Evolutionary conservation across 2,329 filamentous ascomycete genomes (phyloP).

Genomic region (Arthrobotrys megalospora): DNA sequence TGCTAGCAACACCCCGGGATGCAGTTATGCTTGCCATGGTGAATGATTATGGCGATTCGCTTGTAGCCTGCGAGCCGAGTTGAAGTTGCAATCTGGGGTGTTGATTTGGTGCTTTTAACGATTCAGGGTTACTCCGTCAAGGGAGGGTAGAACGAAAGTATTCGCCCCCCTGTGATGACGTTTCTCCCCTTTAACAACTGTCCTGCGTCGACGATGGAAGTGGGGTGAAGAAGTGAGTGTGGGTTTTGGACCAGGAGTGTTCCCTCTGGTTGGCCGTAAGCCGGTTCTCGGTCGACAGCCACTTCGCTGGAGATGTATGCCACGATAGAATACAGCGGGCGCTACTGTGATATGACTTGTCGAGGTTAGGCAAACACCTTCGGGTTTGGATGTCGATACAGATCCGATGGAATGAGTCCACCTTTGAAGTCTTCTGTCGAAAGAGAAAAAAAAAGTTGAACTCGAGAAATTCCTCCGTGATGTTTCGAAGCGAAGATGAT

Average conservation of each 20-base stretch:
- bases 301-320: constrained; percentile 41
- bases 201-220: constrained; percentile 49
- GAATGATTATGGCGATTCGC: constrained; percentile 22
- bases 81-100: neutral
- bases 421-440: constrained; percentile 1
- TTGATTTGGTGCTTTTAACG: constrained; percentile 33
- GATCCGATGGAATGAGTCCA: constrained; percentile 1
- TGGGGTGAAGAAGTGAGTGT: constrained; percentile 40
- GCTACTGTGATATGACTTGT: constrained; percentile 54
- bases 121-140: constrained; percentile 60
- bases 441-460: constrained; percentile 5
- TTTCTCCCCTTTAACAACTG: constrained; percentile 56
- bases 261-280: constrained; percentile 36
- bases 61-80: constrained; percentile 11
- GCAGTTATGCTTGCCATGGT: constrained; percentile 52
- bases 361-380: constrained; percentile 25
- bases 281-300: constrained; percentile 37
- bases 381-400: constrained; percentile 12
- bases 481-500: constrained; percentile 15
- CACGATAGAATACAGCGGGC: constrained; percentile 45
- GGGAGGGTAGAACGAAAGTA: constrained; percentile 59
- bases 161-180: constrained; percentile 56
- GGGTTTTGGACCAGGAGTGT: constrained; percentile 16
- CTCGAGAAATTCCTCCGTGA: constrained; percentile 16
- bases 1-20: constrained; percentile 60